Base-by-base conservation (phyloP, 805 yeast genomes). In the Cyberlindnera xishuangbannaensis region DNA sequence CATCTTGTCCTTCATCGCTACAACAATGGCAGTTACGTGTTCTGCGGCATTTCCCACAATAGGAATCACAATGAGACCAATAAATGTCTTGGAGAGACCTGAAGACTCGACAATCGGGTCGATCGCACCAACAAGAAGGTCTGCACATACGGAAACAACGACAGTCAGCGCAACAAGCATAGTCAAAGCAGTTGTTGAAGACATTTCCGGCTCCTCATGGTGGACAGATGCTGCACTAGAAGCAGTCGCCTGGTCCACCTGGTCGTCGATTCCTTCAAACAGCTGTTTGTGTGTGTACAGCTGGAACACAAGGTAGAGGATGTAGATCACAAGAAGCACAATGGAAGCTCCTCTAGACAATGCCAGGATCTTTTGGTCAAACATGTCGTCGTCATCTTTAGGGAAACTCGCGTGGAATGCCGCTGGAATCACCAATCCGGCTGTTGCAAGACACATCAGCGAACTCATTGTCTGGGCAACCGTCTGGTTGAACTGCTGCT, bases 21-120 rank as follows among this genome's bases (percentile, higher is more conserved):
- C 97, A 41, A 86, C 73, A 23, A 92, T 82, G 4, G 97, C 95
- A 14, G 98, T 92, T 33, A 86, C 97, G 59, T 92, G 98, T 60
- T 92, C 98, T 10, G 97, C 97, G 3, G 98, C 98, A 52, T 92
- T 92, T 36, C 97, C 98, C 18, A 92, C 97, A 43, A 92, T 90
- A 25, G 98, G 98, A 42, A 92, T 81, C 28, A 92, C 76, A 47
- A 92, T 81, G 46, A 92, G 68, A 56, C 97, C 97, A 51, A 92
- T 86, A 51, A 92, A 92, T 0, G 97, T 87, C 71, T 90, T 88
- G 27, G 95, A 83, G 34, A 92, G 67, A 4, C 95, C 95, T 3
- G 95, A 76, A 19, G 76, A 63, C 38, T 67, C 83, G 23, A 92
- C 97, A 43, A 90, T 76, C 37, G 74, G 82, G 61, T 92, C 97